Percentiles rank a stretch among this genome's conserved stretches.
Conservation (phyloP, 768 basidiomycete genomes). For the Xanthoconium stramineum region DNA sequence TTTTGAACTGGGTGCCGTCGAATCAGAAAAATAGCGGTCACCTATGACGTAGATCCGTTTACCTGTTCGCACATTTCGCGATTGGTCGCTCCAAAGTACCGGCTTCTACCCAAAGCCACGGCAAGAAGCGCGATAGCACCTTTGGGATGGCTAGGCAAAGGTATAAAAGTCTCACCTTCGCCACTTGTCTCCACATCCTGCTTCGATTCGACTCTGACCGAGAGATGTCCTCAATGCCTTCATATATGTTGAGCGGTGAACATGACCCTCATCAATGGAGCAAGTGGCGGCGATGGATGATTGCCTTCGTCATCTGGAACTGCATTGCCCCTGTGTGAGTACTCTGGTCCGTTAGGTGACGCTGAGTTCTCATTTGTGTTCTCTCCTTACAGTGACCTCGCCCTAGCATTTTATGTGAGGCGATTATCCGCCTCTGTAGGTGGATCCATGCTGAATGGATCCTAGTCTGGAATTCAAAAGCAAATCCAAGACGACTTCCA, state of each 20-base stretch:
- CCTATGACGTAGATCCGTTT: not conserved
- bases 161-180: constrained; percentile 15
- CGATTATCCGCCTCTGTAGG: not conserved
- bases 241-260: constrained; percentile 16
- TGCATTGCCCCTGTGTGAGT: constrained; percentile 30
- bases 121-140: not conserved
- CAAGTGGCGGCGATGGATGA: constrained; percentile 27
- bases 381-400: constrained; percentile 16
- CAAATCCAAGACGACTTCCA: constrained; percentile 26
- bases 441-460: constrained; percentile 1
- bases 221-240: constrained; percentile 21
- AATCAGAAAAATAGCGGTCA: constrained; percentile 17
- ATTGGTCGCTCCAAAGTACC: constrained; percentile 12
- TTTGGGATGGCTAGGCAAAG: not conserved
- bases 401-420: constrained; percentile 29
- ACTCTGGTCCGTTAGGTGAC: not conserved
- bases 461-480: constrained; percentile 27
- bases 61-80: constrained; percentile 15
- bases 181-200: not conserved
- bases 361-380: not conserved
- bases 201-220: not conserved
- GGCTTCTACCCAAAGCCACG: not conserved
- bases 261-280: constrained; percentile 28
- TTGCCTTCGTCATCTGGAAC: constrained; percentile 29
- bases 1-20: not conserved